Base-by-base conservation (phyloP, 208 protist species). In the Zelonia costaricensis region DNA sequence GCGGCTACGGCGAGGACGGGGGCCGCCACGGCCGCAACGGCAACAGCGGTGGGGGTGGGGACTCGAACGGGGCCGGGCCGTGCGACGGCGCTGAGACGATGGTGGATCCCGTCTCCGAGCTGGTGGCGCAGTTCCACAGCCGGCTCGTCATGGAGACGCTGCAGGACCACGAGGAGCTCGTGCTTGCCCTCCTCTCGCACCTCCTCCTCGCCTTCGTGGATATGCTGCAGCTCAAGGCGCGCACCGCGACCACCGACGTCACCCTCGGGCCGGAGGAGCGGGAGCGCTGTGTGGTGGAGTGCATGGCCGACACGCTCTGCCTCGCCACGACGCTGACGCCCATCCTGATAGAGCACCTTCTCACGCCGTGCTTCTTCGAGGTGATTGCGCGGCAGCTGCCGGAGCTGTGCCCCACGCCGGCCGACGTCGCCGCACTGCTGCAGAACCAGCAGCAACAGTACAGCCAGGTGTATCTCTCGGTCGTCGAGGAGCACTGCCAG, bases 401-500 rank as follows among this genome's bases (percentile, higher is more conserved):
- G 15, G 68, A 76, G 30, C 47, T 62, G 12, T 67, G 67, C 45
- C 55, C 72, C 1, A 72, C 30, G 18, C 53, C 65, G 20, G 33
- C 54, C 4, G 63, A 62, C 25, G n/a, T 36, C n/a, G 48, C 46
- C 10, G 40, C 64, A 15, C 33, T 69, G 35, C 53, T 70, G 13
- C 46, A 61, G n/a, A 57, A 38, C 15, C 70, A 80, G 60, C 44
- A 61, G 35, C 48, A 77, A 15, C 65, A 69, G 52, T 92, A 92
- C 57, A 60, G 77, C 7, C 58, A 70, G 46, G 47, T 62, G 9
- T 84, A 89, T 45, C 60, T 95, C 20, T 49, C 82, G 3, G 76
- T 68, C 15, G 84, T 95, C 43, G 78, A 75, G 30, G 89, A 95
- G 67, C 86, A 95, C 75, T 86, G 82, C 49, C 84, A 93, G 68